Conservation (phyloP, 768 basidiomycete species). For the Mycena maculata region DNA sequence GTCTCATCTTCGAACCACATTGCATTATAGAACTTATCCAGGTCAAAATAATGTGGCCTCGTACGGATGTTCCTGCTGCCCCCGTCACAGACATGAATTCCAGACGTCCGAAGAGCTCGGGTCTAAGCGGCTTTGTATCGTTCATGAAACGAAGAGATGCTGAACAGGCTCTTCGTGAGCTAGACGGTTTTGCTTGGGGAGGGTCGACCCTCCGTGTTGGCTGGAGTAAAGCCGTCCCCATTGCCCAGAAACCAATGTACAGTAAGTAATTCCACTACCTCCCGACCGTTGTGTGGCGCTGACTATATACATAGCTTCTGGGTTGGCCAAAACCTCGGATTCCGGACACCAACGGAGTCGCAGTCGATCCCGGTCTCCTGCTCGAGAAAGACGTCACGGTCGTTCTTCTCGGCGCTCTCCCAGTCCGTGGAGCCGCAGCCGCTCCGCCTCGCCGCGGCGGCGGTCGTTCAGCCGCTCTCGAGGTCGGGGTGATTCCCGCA, state of each 20-base stretch:
- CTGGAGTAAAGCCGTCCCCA: conserved; percentile 97
- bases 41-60: conserved; percentile 99
- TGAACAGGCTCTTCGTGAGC: conserved; percentile 86
- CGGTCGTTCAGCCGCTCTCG: conserved; percentile 61
- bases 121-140: conserved; percentile 95
- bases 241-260: conserved; percentile 84
- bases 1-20: conserved; percentile 38
- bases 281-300: background rate
- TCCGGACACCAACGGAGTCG: conserved; percentile 50
- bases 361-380: conserved; percentile 51
- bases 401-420: conserved; percentile 59
- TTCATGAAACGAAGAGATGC: conserved; percentile 96
- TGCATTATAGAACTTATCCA: conserved; percentile 42
- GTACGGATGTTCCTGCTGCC: conserved; percentile 74
- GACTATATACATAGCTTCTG: conserved; percentile 25
- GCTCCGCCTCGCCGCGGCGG: conserved; percentile 56
- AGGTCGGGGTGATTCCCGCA: conserved; percentile 60
- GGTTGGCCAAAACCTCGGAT: conserved; percentile 29
- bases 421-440: conserved; percentile 57
- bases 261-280: conserved; percentile 60
- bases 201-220: conserved; percentile 89
- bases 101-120: conserved; percentile 76
- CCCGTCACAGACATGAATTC: conserved; percentile 83
- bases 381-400: conserved; percentile 45
- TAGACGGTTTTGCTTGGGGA: conserved; percentile 96